phyloP scores from a whole-genome alignment of 257 asterid genomes.

The Anisodus acutangulus region DNA sequence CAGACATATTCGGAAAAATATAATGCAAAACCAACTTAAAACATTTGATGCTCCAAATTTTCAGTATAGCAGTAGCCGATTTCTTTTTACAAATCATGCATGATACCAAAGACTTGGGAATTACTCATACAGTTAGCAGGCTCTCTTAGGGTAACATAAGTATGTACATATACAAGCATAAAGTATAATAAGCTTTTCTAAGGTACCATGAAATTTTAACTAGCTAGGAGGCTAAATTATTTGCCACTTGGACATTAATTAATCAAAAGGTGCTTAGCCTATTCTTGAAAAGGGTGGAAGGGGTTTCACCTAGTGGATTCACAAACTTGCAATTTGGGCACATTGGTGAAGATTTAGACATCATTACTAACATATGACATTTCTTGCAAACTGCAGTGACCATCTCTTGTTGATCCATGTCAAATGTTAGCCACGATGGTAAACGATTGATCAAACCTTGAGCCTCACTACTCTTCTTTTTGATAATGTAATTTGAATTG shows the following conservation, averaged over 20 bases:
- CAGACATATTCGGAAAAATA: background rate
- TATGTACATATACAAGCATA: background rate
- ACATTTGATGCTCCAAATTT: background rate
- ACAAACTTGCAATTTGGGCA: constrained; percentile 82
- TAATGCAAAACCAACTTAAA: background rate
- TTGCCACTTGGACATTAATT: constrained; percentile 24
- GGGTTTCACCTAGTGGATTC: constrained; percentile 51
- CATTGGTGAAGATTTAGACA: constrained; percentile 65
- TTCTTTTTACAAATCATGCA: constrained; percentile 16
- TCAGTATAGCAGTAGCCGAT: background rate
- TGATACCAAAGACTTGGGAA: background rate
- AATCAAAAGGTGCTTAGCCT: constrained; percentile 46
- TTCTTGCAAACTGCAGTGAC: constrained; percentile 78
- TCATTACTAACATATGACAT: constrained; percentile 78
- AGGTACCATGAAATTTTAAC: background rate
- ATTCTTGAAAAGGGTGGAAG: constrained; percentile 39
- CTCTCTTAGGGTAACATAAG: background rate
- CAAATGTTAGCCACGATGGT: constrained; percentile 66
- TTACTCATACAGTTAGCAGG: constrained; percentile 12
- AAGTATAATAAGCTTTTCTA: background rate
- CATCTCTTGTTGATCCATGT: constrained; percentile 68
- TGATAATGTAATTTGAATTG: constrained; percentile 23
- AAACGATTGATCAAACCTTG: constrained; percentile 40
- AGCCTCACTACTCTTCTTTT: background rate
- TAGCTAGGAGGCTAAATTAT: background rate